Base-by-base conservation (phyloP, 441 rosid species). In the Populus hybrid region DNA sequence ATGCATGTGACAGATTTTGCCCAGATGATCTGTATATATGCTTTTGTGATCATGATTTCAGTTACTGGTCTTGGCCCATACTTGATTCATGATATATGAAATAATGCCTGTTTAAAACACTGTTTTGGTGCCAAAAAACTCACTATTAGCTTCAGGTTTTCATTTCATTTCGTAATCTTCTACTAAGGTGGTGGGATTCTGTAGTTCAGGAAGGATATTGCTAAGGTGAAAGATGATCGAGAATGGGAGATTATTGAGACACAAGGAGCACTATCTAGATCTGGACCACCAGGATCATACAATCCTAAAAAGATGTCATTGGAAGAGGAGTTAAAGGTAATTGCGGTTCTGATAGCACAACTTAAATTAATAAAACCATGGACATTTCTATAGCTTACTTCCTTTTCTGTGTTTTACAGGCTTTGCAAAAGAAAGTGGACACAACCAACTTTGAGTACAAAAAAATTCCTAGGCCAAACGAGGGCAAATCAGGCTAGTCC, bases 221-320 rank as follows among this genome's bases (percentile, higher is more conserved):
- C 93, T 28, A 92, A 90, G 86, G 95, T 93, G 81, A 90, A 88
- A 84, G 97, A 94, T 38, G 97, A 92, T 36, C 88, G 88, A 73
- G 98, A 93, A 87, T 96, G 98, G 98, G 92, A 96, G 77, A 90
- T 96, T 32, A 89, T 87, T 9, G 95, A 95, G 89, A 85, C 92
- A 14, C 87, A 88, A 81, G 90, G 87, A 67, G 95, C 95, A 8
- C 82, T 95, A 76, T 92, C 95, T 24, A 90, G 90, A 84, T 89
- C 93, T 16, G 97, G 98, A 74, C 95, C 97, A 21, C 40, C 87
- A 1, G 86, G 87, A 77, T 92, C 94, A 64, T 94, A 94, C 82
- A 89, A 88, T 74, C 98, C 97, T 1, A 94, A 90, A 80, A 89
- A 89, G 69, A 87, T 88, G 65, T 88, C 95, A 70, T 36, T 96